Percentiles rank a stretch among this genome's conserved stretches.
These are phyloP conservation scores for Fusarium sp. DNA, from an alignment of 2,329 filamentous ascomycete genomes.

Conservation along the genomic window DNA sequence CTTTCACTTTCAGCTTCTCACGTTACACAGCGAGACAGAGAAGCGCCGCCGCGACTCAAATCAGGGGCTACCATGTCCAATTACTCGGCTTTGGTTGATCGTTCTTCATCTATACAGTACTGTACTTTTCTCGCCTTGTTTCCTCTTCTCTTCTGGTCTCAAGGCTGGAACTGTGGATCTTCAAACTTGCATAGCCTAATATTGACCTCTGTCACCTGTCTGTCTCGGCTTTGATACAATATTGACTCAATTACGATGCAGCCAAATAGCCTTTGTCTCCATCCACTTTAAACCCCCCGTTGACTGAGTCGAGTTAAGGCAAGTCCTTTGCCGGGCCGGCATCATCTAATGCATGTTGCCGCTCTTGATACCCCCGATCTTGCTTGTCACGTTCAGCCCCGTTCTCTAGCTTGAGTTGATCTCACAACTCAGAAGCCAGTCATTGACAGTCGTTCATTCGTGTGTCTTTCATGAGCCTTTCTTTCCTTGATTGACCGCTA, in stretches of 20 bases:
- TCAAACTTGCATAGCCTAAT: slow-evolving; percentile 2
- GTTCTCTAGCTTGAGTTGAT: slow-evolving; percentile 6
- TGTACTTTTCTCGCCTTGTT: neutral
- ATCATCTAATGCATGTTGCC: slow-evolving; percentile 7
- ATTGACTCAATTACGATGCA: neutral
- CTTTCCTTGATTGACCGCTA: slow-evolving; percentile 35
- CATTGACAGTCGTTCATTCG: neutral
- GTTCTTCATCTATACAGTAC: neutral
- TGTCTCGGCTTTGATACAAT: neutral
- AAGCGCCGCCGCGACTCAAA: slow-evolving; percentile 4
- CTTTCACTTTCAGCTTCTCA: neutral
- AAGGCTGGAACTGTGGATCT: slow-evolving; percentile 17
- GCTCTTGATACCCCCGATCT: neutral
- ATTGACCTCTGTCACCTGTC: neutral
- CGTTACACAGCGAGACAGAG: slow-evolving; percentile 25
- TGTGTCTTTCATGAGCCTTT: slow-evolving; percentile 6
- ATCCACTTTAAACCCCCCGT: neutral
- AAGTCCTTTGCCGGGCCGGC: neutral
- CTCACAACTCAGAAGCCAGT: slow-evolving; percentile 7
- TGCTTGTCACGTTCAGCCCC: slow-evolving; percentile 16
- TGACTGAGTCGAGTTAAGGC: neutral
- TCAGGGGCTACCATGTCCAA: neutral
- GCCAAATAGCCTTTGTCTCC: slow-evolving; percentile 6
- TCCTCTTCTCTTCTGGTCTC: neutral
- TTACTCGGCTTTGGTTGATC: neutral